Percentiles rank a stretch among this genome's conserved stretches.
phyloP scores from a whole-genome alignment of 805 yeast genomes.

The Zygotorulaspora florentina region DNA sequence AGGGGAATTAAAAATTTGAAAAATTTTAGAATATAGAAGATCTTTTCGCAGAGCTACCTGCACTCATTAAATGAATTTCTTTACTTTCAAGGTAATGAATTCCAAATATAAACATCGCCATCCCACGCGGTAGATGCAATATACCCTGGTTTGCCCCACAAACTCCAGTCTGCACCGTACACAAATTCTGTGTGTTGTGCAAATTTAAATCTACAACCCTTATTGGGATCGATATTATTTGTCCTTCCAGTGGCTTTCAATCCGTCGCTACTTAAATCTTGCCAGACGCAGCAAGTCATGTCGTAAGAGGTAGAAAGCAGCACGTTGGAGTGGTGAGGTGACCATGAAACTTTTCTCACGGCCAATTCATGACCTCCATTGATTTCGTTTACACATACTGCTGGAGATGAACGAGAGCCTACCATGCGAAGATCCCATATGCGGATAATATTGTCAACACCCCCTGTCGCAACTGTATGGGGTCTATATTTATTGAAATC shows the following conservation, averaged over 20 bases:
- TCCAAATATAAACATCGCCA: conserved; percentile 90
- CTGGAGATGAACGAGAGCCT: conserved; percentile 1
- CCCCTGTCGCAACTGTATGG: conserved; percentile 76
- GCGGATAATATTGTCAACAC: conserved; percentile 82
- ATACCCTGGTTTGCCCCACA: conserved; percentile 97
- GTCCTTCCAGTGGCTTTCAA: conserved; percentile 44
- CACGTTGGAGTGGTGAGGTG: conserved; percentile 75
- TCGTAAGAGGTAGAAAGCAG: conserved; percentile 81
- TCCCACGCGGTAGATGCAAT: conserved; percentile 96
- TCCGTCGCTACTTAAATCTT: conserved; percentile 59
- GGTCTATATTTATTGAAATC: conserved; percentile 92
- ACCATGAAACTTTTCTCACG: conserved; percentile 77
- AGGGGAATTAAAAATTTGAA: conserved; percentile 15
- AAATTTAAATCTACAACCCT: conserved; percentile 57
- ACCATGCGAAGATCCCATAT: conserved; percentile 87
- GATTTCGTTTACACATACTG: conserved; percentile 63
- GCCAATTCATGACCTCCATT: conserved; percentile 83
- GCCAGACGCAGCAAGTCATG: conserved; percentile 89
- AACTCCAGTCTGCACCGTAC: conserved; percentile 88
- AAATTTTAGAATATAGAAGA: background rate
- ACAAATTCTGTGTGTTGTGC: conserved; percentile 81
- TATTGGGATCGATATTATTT: conserved; percentile 43
- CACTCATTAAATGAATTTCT: background rate
- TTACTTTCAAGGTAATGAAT: conserved; percentile 37
- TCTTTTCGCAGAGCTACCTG: background rate